Evolutionary conservation across 2,329 filamentous ascomycete species (phyloP).

Genomic region (Xylaria hypoxylon): DNA sequence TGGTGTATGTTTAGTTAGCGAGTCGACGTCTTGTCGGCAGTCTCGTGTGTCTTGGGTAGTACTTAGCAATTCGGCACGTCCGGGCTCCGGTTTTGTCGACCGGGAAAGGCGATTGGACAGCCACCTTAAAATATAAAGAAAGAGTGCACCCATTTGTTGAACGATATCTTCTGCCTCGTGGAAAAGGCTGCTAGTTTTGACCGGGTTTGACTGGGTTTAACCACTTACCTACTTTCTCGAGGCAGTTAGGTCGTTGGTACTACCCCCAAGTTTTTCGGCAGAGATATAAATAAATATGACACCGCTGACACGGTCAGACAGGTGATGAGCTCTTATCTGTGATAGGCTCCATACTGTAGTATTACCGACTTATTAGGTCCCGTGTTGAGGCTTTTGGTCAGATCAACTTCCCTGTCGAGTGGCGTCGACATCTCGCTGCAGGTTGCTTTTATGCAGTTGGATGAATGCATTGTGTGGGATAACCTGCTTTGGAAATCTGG

Average conservation of each 20-base stretch:
- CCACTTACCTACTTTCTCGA: not conserved
- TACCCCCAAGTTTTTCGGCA: slow-evolving; percentile 14
- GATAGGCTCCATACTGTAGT: slow-evolving; percentile 27
- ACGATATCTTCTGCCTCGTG: slow-evolving; percentile 9
- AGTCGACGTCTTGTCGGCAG: slow-evolving; percentile 3
- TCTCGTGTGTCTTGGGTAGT: slow-evolving; percentile 1
- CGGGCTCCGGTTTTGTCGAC: slow-evolving; percentile 21
- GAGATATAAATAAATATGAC: slow-evolving; percentile 40
- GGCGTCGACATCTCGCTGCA: slow-evolving; percentile 26
- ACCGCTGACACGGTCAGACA: slow-evolving; percentile 31
- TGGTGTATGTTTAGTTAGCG: slow-evolving; percentile 4
- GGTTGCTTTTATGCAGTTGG: slow-evolving; percentile 14
- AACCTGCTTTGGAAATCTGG: slow-evolving; percentile 14
- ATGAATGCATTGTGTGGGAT: slow-evolving; percentile 22
- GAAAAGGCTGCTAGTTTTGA: slow-evolving; percentile 11
- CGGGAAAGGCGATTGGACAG: slow-evolving; percentile 10
- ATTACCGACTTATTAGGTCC: slow-evolving; percentile 30
- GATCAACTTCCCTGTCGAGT: slow-evolving; percentile 29
- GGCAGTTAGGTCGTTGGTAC: slow-evolving; percentile 3
- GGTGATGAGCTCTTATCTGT: slow-evolving; percentile 22
- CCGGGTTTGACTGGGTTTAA: not conserved
- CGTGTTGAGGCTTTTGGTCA: slow-evolving; percentile 32
- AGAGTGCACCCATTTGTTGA: not conserved
- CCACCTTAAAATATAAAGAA: not conserved
- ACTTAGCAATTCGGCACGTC: slow-evolving; percentile 17